Base-by-base conservation (phyloP, 805 yeast genomes). In the Yarrowia hollandica region DNA sequence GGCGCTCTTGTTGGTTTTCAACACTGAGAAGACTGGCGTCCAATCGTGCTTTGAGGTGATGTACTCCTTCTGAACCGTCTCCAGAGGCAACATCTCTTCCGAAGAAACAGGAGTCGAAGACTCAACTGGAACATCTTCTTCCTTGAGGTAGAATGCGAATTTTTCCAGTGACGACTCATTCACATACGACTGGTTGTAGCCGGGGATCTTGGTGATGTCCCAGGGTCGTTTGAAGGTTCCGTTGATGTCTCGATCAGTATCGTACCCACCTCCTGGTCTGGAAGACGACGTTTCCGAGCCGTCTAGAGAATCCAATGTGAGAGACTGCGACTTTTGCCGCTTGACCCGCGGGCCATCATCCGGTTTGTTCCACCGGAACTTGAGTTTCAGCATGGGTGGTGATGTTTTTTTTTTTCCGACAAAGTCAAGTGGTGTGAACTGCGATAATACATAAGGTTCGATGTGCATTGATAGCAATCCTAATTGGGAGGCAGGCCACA, bases 141-240 rank as follows among this genome's bases (percentile, higher is more conserved):
- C 56, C 8, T 35, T 18, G 11, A 52, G 19, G 12, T 34, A 34
- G 7, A 14, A 2, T 3, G 41, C 34, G 19, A 52, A 52, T 14
- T 12, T 35, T 3, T 34, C 57, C 5, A 52, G 34, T 2, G 57
- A 52, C 30, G 41, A 42, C 19, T 52, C 34, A 19, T 52, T 52
- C 26, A 52, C 44, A 11, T 35, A 52, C 10, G 25, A 19, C 44
- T 52, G 41, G 44, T 52, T 37, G 21, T 52, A 52, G 2, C 34
- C 57, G 10, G 57, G 57, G 21, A 52, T 35, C 34, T 37, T 52
- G 22, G 57, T 52, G 44, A 52, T 52, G 8, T 52, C 57, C 57
- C 57, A 52, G 23, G 57, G 57, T 34, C 57, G 22, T 3, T 52
- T 52, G 34, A 52, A 52, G 5, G 44, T 52, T 16, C 57, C 57